A percentile compares a stretch with the other conserved stretches of the same genome.
Evolutionary conservation across 2,329 filamentous ascomycete genomes (phyloP).

Genomic region (Ophiostoma tasmaniense): DNA sequence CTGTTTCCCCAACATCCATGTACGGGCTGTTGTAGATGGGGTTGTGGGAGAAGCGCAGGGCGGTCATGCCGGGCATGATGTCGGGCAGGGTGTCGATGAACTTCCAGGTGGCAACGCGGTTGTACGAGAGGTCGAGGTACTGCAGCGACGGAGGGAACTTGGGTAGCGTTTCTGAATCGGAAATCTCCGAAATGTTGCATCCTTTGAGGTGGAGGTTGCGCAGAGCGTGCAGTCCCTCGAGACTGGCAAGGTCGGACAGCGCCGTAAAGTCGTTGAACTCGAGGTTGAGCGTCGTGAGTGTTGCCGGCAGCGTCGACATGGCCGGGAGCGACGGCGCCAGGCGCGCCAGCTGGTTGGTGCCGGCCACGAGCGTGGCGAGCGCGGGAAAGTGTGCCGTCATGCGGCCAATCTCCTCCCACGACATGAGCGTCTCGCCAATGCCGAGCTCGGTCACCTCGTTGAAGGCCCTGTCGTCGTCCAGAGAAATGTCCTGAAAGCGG

Average conservation of each 20-base stretch:
- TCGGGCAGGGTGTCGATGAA: conserved; percentile 62
- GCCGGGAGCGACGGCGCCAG: conserved; percentile 37
- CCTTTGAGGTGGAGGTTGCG: conserved; percentile 64
- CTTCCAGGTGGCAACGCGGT: conserved; percentile 58
- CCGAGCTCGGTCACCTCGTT: conserved; percentile 49
- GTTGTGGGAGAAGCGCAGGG: conserved; percentile 76
- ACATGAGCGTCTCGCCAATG: conserved; percentile 58
- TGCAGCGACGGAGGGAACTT: conserved; percentile 47
- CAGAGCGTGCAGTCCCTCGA: conserved; percentile 44
- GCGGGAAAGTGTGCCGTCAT: conserved; percentile 45
- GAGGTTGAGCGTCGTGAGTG: conserved; percentile 56
- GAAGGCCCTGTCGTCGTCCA: conserved; percentile 35
- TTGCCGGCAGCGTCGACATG: conserved; percentile 37
- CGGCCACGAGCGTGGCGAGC: conserved; percentile 43
- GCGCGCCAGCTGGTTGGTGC: conserved; percentile 46
- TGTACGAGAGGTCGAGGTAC: conserved; percentile 67
- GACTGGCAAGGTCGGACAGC: conserved; percentile 47
- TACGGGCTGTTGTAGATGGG: conserved; percentile 60
- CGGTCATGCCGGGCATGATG: conserved; percentile 63
- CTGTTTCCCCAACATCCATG: conserved; percentile 30
- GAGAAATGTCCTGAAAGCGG: conserved; percentile 42
- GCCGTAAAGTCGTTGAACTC: conserved; percentile 62
- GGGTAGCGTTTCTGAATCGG: conserved; percentile 22
- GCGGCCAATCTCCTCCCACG: conserved; percentile 54
- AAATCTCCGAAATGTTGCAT: conserved; percentile 51